Evolutionary conservation across 2,329 filamentous ascomycete species (phyloP).

Genomic region (Hypoxylon sp.): DNA sequence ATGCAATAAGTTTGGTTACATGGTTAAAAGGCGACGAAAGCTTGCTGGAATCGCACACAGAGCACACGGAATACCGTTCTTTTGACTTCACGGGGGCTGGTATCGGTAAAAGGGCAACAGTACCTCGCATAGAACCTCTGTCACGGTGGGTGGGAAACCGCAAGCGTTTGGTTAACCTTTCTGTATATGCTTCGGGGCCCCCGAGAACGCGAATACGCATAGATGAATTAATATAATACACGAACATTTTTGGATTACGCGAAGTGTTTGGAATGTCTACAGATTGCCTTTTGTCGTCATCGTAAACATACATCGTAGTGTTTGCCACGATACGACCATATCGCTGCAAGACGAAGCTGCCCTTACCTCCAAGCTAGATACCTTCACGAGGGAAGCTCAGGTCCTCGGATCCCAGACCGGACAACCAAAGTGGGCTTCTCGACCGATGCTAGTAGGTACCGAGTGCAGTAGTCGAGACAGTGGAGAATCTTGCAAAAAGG

Average conservation of each 20-base stretch:
- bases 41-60: not conserved
- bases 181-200: not conserved
- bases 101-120: not conserved
- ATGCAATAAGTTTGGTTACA: not conserved
- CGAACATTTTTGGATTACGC: constrained; percentile 2
- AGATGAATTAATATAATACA: constrained; percentile 10
- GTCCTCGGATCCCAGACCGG: not conserved
- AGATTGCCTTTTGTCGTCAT: not conserved
- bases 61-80: not conserved
- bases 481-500: not conserved
- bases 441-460: constrained; percentile 1
- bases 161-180: not conserved
- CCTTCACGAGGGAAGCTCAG: not conserved
- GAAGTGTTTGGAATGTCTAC: not conserved
- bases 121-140: not conserved
- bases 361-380: not conserved
- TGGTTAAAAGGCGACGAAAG: not conserved
- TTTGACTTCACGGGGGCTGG: not conserved
- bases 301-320: not conserved
- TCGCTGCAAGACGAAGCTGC: not conserved
- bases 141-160: not conserved
- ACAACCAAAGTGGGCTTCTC: not conserved
- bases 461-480: not conserved
- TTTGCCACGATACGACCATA: not conserved
- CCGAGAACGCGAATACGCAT: constrained; percentile 24